A percentile compares a stretch with the other conserved stretches of the same genome.
These are phyloP conservation scores for Melastoma candidum DNA, from an alignment of 441 rosid genomes.

Conservation along the genomic window DNA sequence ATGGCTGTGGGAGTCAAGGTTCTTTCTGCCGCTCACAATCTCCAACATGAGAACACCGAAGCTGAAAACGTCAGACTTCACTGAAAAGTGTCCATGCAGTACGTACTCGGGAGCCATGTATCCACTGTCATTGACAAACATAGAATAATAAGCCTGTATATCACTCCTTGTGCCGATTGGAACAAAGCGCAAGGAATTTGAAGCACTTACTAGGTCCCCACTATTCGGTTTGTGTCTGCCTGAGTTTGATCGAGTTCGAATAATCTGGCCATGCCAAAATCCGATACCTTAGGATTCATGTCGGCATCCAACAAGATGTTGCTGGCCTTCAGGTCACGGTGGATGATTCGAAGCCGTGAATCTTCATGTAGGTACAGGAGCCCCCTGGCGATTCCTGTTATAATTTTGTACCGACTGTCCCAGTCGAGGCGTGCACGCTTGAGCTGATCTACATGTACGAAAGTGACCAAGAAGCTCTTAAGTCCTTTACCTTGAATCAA, in stretches of 20 bases:
- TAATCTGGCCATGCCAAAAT: too few relatives aligned
- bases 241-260: neutral
- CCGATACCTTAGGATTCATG: too few relatives aligned
- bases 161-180: too few relatives aligned
- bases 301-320: too few relatives aligned
- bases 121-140: conserved; percentile 16
- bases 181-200: too few relatives aligned
- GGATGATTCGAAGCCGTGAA: conserved; percentile 2
- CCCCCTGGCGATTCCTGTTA: conserved; percentile 3
- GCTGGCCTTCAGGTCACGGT: neutral
- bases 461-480: too few relatives aligned
- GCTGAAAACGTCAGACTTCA: too few relatives aligned
- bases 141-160: too few relatives aligned
- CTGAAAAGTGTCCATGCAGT: too few relatives aligned
- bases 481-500: too few relatives aligned
- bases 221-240: neutral
- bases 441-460: neutral
- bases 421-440: neutral
- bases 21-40: conserved; percentile 16
- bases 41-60: too few relatives aligned
- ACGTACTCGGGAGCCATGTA: conserved; percentile 18
- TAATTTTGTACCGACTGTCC: neutral
- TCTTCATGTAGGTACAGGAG: conserved; percentile 1
- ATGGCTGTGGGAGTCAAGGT: conserved; percentile 3
- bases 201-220: neutral